A percentile compares a stretch with the other conserved stretches of the same genome.
These are phyloP conservation scores for Komagataella populi DNA, from an alignment of 805 yeast genomes.

Conservation along the genomic window DNA sequence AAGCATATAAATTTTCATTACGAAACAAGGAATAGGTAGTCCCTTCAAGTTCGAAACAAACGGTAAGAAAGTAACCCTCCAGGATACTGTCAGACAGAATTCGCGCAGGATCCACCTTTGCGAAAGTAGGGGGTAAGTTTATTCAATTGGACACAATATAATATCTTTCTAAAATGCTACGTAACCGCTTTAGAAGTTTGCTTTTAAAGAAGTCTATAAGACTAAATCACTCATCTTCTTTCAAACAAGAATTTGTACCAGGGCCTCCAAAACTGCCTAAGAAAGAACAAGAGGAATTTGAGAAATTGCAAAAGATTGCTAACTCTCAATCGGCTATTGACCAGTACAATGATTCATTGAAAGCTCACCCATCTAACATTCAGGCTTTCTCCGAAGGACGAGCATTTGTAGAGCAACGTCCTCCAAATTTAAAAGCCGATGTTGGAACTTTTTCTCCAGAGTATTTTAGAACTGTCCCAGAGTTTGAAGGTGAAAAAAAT, in stretches of 20 bases:
- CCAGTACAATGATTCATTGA: constrained; percentile 39
- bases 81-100: not conserved
- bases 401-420: constrained; percentile 1
- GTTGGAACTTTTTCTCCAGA: constrained; percentile 58
- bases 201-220: not conserved
- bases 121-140: not conserved
- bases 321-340: constrained; percentile 67
- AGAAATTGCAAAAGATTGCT: constrained; percentile 69
- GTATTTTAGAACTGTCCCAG: constrained; percentile 71
- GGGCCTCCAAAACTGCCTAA: constrained; percentile 68
- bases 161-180: not conserved
- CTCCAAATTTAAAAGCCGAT: constrained; percentile 24
- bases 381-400: constrained; percentile 10
- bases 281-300: constrained; percentile 86
- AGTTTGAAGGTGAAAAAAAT: constrained; percentile 87
- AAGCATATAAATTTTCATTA: constrained; percentile 8
- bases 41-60: too few species aligned
- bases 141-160: not conserved
- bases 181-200: not conserved
- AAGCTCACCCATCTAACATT: constrained; percentile 16
- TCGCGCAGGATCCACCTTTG: not conserved
- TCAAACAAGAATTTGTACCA: constrained; percentile 3
- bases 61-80: not conserved
- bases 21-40: not conserved
- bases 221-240: not conserved